Evolutionary conservation across 2,329 filamentous ascomycete species (phyloP).

Genomic region (Xylariaceae sp.): DNA sequence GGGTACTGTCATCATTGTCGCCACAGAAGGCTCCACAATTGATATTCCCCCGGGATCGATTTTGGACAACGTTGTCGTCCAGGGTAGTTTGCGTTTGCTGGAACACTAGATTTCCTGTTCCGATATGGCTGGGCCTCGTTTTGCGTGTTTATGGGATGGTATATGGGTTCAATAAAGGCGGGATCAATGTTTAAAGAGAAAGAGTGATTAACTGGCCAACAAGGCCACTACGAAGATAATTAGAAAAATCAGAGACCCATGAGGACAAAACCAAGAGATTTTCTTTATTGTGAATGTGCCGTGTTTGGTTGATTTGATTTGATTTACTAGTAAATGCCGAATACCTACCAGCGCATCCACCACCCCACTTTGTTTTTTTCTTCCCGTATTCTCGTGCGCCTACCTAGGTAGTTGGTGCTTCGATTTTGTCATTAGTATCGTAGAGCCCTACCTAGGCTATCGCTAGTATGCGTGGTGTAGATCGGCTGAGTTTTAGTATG

Average conservation of each 20-base stretch:
- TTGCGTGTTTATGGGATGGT: conserved; percentile 15
- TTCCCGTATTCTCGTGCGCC: too few species aligned
- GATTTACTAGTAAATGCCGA: not conserved
- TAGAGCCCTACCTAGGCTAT: too few species aligned
- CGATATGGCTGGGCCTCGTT: conserved; percentile 1
- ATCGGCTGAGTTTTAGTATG: too few species aligned
- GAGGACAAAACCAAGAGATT: not conserved
- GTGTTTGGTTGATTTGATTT: not conserved
- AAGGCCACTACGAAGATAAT: conserved; percentile 11
- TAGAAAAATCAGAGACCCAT: not conserved
- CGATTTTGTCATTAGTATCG: too few species aligned
- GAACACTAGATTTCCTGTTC: conserved; percentile 49
- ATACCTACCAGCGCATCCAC: too few species aligned
- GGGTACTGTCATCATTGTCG: conserved; percentile 98
- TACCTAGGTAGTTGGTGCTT: too few species aligned
- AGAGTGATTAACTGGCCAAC: conserved; percentile 4
- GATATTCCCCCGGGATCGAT: conserved; percentile 95
- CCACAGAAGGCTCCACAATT: conserved; percentile 95
- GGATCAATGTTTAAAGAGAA: conserved; percentile 17
- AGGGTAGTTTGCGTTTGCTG: conserved; percentile 79
- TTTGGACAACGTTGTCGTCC: conserved; percentile 97
- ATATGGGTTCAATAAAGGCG: conserved; percentile 17
- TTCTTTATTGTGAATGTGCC: not conserved
- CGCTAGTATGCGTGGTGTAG: too few species aligned
- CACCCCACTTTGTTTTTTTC: too few species aligned